Percentiles rank a stretch among this genome's conserved stretches.
Evolutionary conservation across 306 rosid genomes (phyloP).

Genomic region (Castanea crenata): DNA sequence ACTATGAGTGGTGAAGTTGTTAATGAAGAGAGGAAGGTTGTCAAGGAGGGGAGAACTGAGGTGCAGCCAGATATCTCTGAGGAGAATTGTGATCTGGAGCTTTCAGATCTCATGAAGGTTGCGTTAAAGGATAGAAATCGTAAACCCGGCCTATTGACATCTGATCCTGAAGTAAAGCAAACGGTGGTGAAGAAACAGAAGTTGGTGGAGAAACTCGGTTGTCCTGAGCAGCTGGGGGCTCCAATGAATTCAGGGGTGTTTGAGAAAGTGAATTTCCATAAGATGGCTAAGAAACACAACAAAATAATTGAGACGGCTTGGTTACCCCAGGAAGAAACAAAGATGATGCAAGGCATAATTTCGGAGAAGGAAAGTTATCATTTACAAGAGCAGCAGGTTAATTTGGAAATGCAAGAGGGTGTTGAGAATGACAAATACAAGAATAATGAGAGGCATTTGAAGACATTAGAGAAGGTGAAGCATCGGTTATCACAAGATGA

Average conservation of each 20-base stretch:
- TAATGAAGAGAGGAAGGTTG: conserved; percentile 28
- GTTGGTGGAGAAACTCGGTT: conserved; percentile 23
- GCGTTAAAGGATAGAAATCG: conserved; percentile 22
- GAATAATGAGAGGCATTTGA: conserved; percentile 19
- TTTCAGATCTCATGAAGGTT: conserved; percentile 26
- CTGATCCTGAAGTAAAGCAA: conserved; percentile 28
- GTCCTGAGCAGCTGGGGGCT: conserved; percentile 22
- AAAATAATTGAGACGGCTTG: conserved; percentile 19
- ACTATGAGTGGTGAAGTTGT: conserved; percentile 51
- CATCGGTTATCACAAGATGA: neutral
- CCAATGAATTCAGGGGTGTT: conserved; percentile 11
- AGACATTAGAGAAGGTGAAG: conserved; percentile 18
- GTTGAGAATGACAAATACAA: conserved; percentile 8
- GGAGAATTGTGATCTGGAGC: conserved; percentile 25
- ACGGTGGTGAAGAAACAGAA: conserved; percentile 38
- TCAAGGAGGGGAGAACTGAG: conserved; percentile 31
- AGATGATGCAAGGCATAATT: conserved; percentile 14
- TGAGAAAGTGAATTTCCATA: conserved; percentile 13
- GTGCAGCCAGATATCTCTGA: conserved; percentile 16
- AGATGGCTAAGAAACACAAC: conserved; percentile 17
- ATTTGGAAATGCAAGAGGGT: conserved; percentile 14
- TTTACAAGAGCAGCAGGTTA: conserved; percentile 19
- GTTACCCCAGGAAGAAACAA: conserved; percentile 17
- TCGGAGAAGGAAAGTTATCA: conserved; percentile 8
- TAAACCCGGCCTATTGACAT: conserved; percentile 14